Base-by-base conservation (phyloP, 2,329 filamentous ascomycete species). In the Hypoxylon sp. region DNA sequence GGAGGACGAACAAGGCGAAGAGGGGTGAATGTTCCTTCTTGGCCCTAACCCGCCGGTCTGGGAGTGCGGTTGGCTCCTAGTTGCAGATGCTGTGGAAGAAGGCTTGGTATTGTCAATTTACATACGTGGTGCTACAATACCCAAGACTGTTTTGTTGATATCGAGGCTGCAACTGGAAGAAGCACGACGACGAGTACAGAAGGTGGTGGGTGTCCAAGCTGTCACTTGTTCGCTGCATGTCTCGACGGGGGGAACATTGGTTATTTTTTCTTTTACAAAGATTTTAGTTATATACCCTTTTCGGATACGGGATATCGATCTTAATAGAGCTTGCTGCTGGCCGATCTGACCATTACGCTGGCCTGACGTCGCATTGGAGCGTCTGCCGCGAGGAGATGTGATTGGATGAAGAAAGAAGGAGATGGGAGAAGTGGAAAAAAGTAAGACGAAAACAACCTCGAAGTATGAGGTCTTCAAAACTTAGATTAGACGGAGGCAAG, bases 31-130 rank as follows among this genome's bases (percentile, higher is more conserved):
- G 61, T 70, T 53, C 46, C 46, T 67, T 69, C 69, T 71, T 71
- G 69, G 69, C 69, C 55, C 51, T 57, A 70, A 70, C 69, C 69
- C 69, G 67, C 66, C 58, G 31, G 66, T 63, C 66, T 71, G 67
- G 69, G 60, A 71, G 55, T 58, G 63, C 66, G 61, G 69, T 69
- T 65, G 69, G 54, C 65, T 67, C 61, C 52, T 62, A 54, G 57
- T 22, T 61, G 66, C 64, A 69, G 60, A 69, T 57, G 66, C 42
- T 67, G 66, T 69, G 66, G 59, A 63, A 46, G 63, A 63, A 63
- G 57, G 57, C 64, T 70, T 70, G 65, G 61, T 70, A 64, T 48
- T 65, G 60, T 63, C 47, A 48, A 60, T 59, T 60, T 63, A 29
- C 26, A 44, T 56, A 54, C 9, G 46, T 63, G 29, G 56, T 70